Evolutionary conservation across 2,329 filamentous ascomycete species (phyloP).

Genomic region (Sphaerulina vaccinii): DNA sequence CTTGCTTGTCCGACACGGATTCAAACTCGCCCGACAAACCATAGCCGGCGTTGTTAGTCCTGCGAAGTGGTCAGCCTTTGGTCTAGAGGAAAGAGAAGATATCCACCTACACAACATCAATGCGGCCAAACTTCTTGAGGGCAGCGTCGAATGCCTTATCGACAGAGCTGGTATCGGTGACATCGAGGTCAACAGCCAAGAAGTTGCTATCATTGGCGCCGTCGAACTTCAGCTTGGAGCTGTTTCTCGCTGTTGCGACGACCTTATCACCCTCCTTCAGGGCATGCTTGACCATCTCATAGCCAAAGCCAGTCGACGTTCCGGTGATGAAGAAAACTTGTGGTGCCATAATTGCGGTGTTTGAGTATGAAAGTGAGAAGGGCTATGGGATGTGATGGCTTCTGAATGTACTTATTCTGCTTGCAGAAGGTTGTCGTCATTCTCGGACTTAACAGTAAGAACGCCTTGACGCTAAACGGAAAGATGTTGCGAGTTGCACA

Average conservation of each 20-base stretch:
- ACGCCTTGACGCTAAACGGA: background rate
- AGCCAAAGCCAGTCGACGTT: conserved; percentile 49
- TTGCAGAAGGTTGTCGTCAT: too few species aligned
- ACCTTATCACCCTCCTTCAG: conserved; percentile 46
- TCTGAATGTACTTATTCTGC: too few species aligned
- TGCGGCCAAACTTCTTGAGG: conserved; percentile 51
- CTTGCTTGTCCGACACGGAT: conserved; percentile 49
- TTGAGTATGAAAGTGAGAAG: background rate
- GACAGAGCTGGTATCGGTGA: conserved; percentile 47
- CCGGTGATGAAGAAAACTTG: conserved; percentile 51
- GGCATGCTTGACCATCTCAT: conserved; percentile 45
- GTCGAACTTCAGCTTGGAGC: conserved; percentile 42
- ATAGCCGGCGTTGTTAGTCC: background rate
- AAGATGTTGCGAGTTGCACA: background rate
- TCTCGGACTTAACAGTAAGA: background rate
- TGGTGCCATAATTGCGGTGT: conserved; percentile 38
- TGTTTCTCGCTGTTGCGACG: conserved; percentile 48
- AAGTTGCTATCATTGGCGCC: conserved; percentile 49
- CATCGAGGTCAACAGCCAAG: conserved; percentile 53
- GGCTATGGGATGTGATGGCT: too few species aligned
- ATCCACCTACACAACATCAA: conserved; percentile 52
- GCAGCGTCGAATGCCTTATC: conserved; percentile 47
- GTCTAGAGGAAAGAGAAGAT: background rate
- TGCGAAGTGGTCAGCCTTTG: background rate
- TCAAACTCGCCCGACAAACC: conserved; percentile 55